These are phyloP conservation scores for Pelargonium hybrid DNA, from an alignment of 441 rosid species.

Conservation along the genomic window DNA sequence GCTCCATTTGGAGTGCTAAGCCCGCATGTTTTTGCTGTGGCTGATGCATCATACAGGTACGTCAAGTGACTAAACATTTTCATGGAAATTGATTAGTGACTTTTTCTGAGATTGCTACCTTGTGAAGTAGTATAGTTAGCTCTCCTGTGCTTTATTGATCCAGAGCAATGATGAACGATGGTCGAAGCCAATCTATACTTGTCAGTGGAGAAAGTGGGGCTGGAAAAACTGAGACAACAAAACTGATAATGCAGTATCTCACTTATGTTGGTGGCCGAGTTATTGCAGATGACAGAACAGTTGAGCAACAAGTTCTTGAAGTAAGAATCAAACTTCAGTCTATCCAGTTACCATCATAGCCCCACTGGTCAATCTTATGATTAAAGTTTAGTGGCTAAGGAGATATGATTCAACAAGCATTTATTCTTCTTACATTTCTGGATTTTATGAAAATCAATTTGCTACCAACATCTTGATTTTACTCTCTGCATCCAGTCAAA, in stretches of 20 bases:
- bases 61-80: not conserved
- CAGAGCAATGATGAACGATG: slow-evolving; percentile 63
- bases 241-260: slow-evolving; percentile 64
- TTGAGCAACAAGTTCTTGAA: slow-evolving; percentile 62
- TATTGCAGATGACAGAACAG: slow-evolving; percentile 42
- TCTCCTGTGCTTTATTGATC: slow-evolving; percentile 11
- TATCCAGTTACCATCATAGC: not conserved
- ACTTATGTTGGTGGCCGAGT: slow-evolving; percentile 59
- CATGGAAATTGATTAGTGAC: not conserved
- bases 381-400: too few relatives aligned
- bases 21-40: slow-evolving; percentile 72
- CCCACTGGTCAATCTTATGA: too few relatives aligned
- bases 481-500: slow-evolving; percentile 59
- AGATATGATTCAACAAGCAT: not conserved
- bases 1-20: slow-evolving; percentile 51
- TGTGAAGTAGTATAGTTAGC: not conserved
- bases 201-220: slow-evolving; percentile 84
- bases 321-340: slow-evolving; percentile 37
- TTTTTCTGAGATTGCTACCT: slow-evolving; percentile 34
- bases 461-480: not conserved
- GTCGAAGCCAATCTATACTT: slow-evolving; percentile 55
- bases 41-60: slow-evolving; percentile 67
- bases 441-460: slow-evolving; percentile 4
- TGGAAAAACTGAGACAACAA: slow-evolving; percentile 73
- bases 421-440: not conserved